Percentiles rank a stretch among this genome's conserved stretches.
These are phyloP conservation scores for Pachysandra terminalis DNA, from an alignment of 164 flowering plant species.

Conservation along the genomic window DNA sequence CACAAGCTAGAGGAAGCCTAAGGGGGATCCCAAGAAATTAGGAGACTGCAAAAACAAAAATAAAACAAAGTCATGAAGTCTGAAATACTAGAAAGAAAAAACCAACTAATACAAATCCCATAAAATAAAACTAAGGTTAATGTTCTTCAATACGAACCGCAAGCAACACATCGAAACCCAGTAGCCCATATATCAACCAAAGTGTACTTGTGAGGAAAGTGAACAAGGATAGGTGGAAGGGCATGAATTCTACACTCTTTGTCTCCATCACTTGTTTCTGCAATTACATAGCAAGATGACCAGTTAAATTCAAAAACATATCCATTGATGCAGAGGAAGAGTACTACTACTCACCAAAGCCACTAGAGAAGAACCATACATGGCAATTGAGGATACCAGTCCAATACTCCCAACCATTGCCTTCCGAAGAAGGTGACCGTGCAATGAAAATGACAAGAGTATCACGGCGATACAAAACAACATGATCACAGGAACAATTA, in stretches of 20 bases:
- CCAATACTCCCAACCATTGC: slow-evolving; percentile 58
- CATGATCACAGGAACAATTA: slow-evolving; percentile 21
- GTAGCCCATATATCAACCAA: slow-evolving; percentile 22
- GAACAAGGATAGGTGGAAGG: slow-evolving; percentile 28
- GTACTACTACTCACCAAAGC: slow-evolving; percentile 35
- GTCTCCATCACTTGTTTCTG: slow-evolving; percentile 37
- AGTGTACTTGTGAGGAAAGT: slow-evolving; percentile 19
- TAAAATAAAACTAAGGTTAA: too few species aligned
- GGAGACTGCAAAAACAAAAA: slow-evolving; percentile 43
- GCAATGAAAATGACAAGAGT: slow-evolving; percentile 40
- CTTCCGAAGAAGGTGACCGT: slow-evolving; percentile 59
- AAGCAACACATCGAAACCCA: slow-evolving; percentile 17
- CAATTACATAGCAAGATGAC: slow-evolving; percentile 19
- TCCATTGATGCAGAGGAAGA: too few species aligned
- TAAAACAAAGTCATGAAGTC: background rate
- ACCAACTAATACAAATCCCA: background rate
- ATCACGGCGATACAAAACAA: slow-evolving; percentile 29
- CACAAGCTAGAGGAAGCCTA: slow-evolving; percentile 49
- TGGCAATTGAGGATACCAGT: slow-evolving; percentile 49
- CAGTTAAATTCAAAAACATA: background rate
- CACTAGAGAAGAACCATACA: slow-evolving; percentile 71
- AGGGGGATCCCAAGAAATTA: slow-evolving; percentile 42
- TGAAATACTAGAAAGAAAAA: background rate
- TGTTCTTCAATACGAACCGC: slow-evolving; percentile 8
- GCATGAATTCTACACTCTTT: slow-evolving; percentile 32